Evolutionary conservation across 1,284 basidiomycete genomes (phyloP).

Genomic region (Athelia psychrophila): DNA sequence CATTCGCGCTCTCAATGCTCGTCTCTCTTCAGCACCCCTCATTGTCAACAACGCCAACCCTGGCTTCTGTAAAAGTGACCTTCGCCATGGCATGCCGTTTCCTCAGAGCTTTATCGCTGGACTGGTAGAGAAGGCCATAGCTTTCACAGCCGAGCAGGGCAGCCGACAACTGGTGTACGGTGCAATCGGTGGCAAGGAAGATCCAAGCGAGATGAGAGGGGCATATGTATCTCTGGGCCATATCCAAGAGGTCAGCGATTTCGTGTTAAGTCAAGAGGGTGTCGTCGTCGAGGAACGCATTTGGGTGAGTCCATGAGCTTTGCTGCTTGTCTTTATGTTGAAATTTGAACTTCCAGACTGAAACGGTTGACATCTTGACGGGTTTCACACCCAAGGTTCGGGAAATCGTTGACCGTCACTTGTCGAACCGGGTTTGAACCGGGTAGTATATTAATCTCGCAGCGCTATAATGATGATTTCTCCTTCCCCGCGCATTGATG

Average conservation of each 20-base stretch:
- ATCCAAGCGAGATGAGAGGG: background rate
- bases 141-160: conserved; percentile 3
- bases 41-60: conserved; percentile 34
- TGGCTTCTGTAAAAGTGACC: conserved; percentile 43
- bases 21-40: conserved; percentile 30
- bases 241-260: background rate
- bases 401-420: no score
- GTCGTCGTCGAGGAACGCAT: background rate
- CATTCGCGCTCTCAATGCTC: conserved; percentile 34
- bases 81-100: conserved; percentile 24
- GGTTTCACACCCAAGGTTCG: no score
- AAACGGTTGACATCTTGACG: no score
- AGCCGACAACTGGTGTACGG: conserved; percentile 4
- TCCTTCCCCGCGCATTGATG: no score
- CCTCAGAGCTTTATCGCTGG: background rate
- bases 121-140: background rate
- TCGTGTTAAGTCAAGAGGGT: background rate
- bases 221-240: background rate
- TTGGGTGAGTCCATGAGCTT: background rate
- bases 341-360: no score
- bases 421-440: no score
- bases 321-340: no score
- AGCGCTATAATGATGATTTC: no score
- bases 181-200: conserved; percentile 3
- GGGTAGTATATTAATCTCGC: no score